Evolutionary conservation across 1,284 basidiomycete species (phyloP), one percentile per base, ranked within the genome.

Genomic region (Apiotrichum mycotoxinovorans): DNA sequence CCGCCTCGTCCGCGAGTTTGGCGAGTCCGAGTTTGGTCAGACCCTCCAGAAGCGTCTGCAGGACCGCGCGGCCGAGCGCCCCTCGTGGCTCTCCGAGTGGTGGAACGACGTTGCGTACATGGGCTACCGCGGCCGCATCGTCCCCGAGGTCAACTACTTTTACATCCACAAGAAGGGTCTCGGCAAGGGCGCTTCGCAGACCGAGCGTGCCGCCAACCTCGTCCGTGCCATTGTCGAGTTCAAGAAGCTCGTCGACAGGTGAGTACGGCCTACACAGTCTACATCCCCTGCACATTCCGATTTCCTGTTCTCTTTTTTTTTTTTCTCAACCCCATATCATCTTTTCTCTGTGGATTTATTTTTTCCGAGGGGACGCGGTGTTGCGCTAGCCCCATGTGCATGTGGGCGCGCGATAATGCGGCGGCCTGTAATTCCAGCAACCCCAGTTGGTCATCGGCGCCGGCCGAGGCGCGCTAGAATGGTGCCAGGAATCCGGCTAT

Each of bases 61-160:
- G 69, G 81, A 83, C 27, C 84, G 93, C 5, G 90, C 91, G 0
- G 60, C 65, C 27, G 71, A 72, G 43, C 77, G 74, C 58, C 84
- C 84, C 65, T 94, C 83, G 79, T 99, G 95, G 95, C 82, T 99
- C 34, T 83, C 83, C 54, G 91, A 96, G 57, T 98, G 95, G 95
- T 99, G 95, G 95, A 96, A 98, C 77, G 91, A 97, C 42, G 83
- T 78, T 11, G 94, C 93, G 25, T 83, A 83, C 71, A 78, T 80
- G 75, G 72, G 73, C 12, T 78, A 77, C 61, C 70, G 81, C 35
- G 81, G 96, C 66, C 87, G 94, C 7, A 89, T 97, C 37, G 87
- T 97, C 26, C 91, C 95, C 23, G 91, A 87, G 69, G 92, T 96
- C 68, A 91, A 87, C 81, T 98, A 98, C 80, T 98, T 89, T 79